Base-by-base conservation (phyloP, 176 grass and related monocot species). In the Themeda triandra region DNA sequence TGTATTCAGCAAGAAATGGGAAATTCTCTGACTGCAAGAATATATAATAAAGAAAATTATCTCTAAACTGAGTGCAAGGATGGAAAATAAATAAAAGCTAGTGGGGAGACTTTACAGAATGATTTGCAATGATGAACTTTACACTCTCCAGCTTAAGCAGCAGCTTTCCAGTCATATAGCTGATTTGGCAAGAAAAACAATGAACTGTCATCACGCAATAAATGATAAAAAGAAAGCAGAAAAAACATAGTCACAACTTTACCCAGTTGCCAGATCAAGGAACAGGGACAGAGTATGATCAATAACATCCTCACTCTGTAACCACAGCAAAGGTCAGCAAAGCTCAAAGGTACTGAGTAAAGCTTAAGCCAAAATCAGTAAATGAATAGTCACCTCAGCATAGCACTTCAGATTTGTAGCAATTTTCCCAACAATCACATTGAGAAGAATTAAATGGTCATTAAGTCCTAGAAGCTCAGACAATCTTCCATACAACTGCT, bases 81-180 rank as follows among this genome's bases (percentile, higher is more conserved):
- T 36, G 42, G 36, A 78, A 30, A 36, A 31, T 63, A 63, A 70
- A 82, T 8, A 21, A 67, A 71, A 85, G 79, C 25, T 40, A 83
- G 6, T 63, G 63, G 35, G 53, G 32, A 53, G 62, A 66, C 69
- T 66, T 88, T 92, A 99, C 97, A 46, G 93, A 92, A 87, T 99
- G 92, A 89, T 91, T 93, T 80, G 89, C 84, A 66, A 99, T 92
- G 53, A 99, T 99, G 90, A 96, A 99, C 70, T 99, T 96, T 46
- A 93, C 87, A 86, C 92, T 90, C 53, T 99, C 97, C 84, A 99
- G 67, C 86, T 99, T 99, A 73, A 99, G 93, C 82, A 99, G 73
- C 79, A 99, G 86, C 76, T 99, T 99, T 82, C 97, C 97, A 73
- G 93, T 99, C 93, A 99, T 99, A 89, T 99, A 99, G 68, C 97